phyloP scores from a whole-genome alignment of 73 alveolate genomes.

The Symbiodinium natans region DNA sequence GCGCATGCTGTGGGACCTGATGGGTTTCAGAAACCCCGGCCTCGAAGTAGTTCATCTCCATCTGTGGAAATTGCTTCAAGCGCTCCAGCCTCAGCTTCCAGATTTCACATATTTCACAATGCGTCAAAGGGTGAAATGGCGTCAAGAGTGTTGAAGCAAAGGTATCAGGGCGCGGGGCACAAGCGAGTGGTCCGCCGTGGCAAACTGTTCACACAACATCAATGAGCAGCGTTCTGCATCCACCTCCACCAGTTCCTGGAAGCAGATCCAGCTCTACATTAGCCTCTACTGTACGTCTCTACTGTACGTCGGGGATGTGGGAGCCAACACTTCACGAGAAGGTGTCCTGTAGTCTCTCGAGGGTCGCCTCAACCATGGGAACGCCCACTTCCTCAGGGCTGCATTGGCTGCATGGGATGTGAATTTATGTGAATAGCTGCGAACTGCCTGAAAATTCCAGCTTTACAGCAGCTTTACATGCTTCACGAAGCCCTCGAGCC shows the following conservation, averaged over 20 bases:
- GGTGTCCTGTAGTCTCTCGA: constrained; percentile 50
- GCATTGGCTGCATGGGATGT: not conserved
- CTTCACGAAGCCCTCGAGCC: not conserved
- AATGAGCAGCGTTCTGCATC: constrained; percentile 76
- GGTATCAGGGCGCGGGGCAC: constrained; percentile 34
- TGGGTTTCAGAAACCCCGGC: not conserved
- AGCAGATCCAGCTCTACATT: not conserved
- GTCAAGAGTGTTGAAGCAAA: too few species aligned
- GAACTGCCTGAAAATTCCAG: not conserved
- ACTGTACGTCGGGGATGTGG: too few species aligned
- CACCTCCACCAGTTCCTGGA: constrained; percentile 68
- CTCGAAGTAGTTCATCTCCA: constrained; percentile 89
- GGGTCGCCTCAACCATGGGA: constrained; percentile 63
- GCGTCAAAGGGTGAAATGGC: too few species aligned
- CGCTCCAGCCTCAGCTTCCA: constrained; percentile 57
- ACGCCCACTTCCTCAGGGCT: constrained; percentile 27
- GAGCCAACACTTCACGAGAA: too few species aligned
- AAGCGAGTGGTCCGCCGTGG: constrained; percentile 54
- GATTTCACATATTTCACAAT: not conserved
- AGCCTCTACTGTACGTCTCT: not conserved
- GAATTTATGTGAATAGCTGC: not conserved
- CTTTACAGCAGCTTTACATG: not conserved
- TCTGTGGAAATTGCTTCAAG: constrained; percentile 57
- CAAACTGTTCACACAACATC: constrained; percentile 89
- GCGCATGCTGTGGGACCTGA: not conserved